Conservation (phyloP, 768 basidiomycete species). For the Xerocomus brunneocitrinus region DNA sequence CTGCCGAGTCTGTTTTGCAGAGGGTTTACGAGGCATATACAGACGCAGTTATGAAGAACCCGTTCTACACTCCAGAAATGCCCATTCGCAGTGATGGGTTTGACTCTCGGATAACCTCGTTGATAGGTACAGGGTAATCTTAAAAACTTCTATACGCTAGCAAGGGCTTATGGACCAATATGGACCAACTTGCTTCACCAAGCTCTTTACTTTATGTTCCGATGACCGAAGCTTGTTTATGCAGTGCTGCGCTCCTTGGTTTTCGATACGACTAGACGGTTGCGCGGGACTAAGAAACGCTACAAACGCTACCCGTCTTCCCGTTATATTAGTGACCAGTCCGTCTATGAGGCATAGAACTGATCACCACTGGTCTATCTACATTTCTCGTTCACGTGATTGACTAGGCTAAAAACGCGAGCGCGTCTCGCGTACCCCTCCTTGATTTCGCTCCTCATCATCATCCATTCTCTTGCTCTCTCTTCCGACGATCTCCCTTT, state of each 20-base stretch:
- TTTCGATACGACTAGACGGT: not conserved
- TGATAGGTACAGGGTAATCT: conserved; percentile 46
- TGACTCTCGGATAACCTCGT: conserved; percentile 60
- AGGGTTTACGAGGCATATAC: conserved; percentile 92
- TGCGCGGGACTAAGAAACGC: not conserved
- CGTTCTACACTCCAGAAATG: conserved; percentile 99
- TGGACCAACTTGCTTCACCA: not conserved
- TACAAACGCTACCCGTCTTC: no score
- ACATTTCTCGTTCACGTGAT: conserved; percentile 19
- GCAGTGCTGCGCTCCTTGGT: not conserved
- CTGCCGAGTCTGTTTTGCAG: conserved; percentile 66
- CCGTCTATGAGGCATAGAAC: no score
- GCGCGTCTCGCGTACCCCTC: conserved; percentile 6
- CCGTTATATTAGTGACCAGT: no score
- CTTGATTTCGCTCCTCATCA: conserved; percentile 1
- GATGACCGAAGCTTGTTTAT: not conserved
- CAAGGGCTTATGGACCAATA: not conserved
- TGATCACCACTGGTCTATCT: no score
- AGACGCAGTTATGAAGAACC: conserved; percentile 98
- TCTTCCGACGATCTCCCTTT: not conserved
- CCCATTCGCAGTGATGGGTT: conserved; percentile 91
- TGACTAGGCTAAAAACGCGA: conserved; percentile 10
- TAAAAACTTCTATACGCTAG: conserved; percentile 8
- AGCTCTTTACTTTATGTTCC: not conserved
- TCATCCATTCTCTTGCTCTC: not conserved